Percentiles rank a stretch among this genome's conserved stretches.
phyloP scores from a whole-genome alignment of 176 grass and related monocot species.

The Carex pumila region DNA sequence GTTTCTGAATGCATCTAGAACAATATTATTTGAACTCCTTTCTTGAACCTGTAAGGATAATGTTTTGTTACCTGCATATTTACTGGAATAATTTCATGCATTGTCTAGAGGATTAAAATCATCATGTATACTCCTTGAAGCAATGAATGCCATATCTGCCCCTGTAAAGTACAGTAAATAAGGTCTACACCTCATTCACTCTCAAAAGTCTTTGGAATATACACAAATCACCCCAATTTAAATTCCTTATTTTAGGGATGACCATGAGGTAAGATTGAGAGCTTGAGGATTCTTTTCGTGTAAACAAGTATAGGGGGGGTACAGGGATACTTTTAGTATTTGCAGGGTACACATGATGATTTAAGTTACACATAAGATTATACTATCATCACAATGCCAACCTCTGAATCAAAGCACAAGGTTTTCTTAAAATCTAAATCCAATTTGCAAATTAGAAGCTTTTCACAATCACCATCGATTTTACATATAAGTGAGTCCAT shows the following conservation, averaged over 20 bases:
- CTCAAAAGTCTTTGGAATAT: not conserved
- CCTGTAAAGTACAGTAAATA: not conserved
- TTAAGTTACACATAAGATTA: not conserved
- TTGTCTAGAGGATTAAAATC: not conserved
- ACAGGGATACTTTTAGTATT: not conserved
- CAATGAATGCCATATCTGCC: not conserved
- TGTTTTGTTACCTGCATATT: not conserved
- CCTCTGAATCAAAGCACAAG: slow-evolving; percentile 83
- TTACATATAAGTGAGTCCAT: slow-evolving; percentile 98
- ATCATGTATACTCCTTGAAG: not conserved
- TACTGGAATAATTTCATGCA: not conserved
- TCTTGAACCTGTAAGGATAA: slow-evolving; percentile 48
- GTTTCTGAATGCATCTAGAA: slow-evolving; percentile 43
- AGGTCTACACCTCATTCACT: too few relatives aligned
- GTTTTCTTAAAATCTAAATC: slow-evolving; percentile 85
- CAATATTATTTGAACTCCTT: slow-evolving; percentile 25
- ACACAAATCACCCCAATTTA: not conserved
- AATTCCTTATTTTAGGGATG: not conserved
- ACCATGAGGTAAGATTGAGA: not conserved
- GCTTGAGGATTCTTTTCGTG: not conserved
- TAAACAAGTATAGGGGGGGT: not conserved
- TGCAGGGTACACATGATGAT: not conserved
- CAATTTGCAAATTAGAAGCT: slow-evolving; percentile 81
- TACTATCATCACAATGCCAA: slow-evolving; percentile 11
- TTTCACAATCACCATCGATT: slow-evolving; percentile 69